These are phyloP conservation scores for Didymella pinodella DNA, from an alignment of 2,329 filamentous ascomycete genomes.

Conservation along the genomic window DNA sequence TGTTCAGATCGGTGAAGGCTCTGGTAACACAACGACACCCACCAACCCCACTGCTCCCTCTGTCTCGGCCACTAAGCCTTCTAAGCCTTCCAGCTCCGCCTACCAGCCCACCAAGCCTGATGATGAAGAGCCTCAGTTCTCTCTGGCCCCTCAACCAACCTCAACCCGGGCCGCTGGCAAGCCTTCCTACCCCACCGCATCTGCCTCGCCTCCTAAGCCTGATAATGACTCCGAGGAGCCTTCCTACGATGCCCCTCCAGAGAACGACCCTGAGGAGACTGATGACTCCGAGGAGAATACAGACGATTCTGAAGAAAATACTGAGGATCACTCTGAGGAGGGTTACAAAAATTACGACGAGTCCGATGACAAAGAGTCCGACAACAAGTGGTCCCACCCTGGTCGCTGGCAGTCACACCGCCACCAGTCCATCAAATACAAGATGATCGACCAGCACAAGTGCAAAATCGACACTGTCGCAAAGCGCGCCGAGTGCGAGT, in stretches of 20 bases:
- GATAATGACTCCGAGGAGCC: conserved; percentile 11
- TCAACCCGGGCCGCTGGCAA: conserved; percentile 10
- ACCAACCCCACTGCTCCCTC: conserved; percentile 23
- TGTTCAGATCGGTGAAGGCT: conserved; percentile 51
- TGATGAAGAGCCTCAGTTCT: conserved; percentile 8
- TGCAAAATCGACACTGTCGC: conserved; percentile 37
- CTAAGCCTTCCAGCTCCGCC: conserved; percentile 19
- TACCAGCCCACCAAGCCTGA: conserved; percentile 22
- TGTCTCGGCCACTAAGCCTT: conserved; percentile 26
- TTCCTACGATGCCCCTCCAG: conserved; percentile 13
- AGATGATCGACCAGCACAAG: conserved; percentile 41
- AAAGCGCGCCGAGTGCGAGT: conserved; percentile 33
- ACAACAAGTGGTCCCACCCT: conserved; percentile 8
- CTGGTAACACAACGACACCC: conserved; percentile 27
- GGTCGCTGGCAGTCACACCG: conserved; percentile 14
- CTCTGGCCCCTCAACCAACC: conserved; percentile 10
- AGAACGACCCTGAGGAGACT: conserved; percentile 17
- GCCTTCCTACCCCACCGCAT: conserved; percentile 13
- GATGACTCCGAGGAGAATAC: conserved; percentile 6
- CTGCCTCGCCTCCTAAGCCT: conserved; percentile 13
- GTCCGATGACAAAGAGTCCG: conserved; percentile 7
- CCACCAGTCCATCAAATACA: conserved; percentile 26
- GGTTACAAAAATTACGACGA: conserved; percentile 5
- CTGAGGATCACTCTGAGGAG: conserved; percentile 5
- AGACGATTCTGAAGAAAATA: not conserved